A percentile compares a stretch with the other conserved stretches of the same genome.
Evolutionary conservation across 176 grass and related monocot species (phyloP).

Genomic region (Echinochloa phyllopogon): DNA sequence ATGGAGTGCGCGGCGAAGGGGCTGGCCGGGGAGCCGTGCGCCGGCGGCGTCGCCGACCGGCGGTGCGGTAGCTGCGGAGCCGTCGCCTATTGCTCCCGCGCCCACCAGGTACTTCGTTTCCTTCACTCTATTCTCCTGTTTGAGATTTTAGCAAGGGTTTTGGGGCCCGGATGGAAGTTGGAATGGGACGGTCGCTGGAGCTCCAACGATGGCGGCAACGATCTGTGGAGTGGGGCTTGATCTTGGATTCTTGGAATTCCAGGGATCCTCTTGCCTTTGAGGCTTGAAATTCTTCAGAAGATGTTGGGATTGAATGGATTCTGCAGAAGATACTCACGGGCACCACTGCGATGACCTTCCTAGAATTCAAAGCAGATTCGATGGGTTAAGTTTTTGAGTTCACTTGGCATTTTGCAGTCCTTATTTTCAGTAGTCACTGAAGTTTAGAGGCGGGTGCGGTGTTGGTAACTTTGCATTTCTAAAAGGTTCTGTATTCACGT

Average conservation of each 20-base stretch:
- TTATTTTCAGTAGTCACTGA: neutral
- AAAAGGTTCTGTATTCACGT: neutral
- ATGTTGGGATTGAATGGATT: neutral
- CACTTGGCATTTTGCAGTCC: neutral
- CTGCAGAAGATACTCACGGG: neutral
- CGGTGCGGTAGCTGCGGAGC: constrained; percentile 68
- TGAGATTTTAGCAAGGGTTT: constrained; percentile 19
- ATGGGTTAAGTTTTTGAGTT: neutral
- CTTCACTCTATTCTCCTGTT: neutral
- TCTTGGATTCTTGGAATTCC: neutral
- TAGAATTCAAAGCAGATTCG: neutral
- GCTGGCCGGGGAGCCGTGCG: constrained; percentile 48
- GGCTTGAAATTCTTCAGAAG: neutral
- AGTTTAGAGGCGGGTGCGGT: neutral
- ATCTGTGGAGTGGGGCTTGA: neutral
- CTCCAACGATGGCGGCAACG: neutral
- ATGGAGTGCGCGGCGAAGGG: constrained; percentile 74
- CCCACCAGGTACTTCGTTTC: constrained; percentile 52
- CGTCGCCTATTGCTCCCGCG: constrained; percentile 64
- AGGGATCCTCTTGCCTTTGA: neutral
- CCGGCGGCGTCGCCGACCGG: constrained; percentile 34
- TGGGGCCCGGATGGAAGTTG: neutral
- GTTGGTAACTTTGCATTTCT: neutral
- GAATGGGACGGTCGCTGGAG: neutral
- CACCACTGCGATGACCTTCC: neutral